phyloP scores from a whole-genome alignment of 108 stramenopile species.

The Fragilariopsis cylindrus region DNA sequence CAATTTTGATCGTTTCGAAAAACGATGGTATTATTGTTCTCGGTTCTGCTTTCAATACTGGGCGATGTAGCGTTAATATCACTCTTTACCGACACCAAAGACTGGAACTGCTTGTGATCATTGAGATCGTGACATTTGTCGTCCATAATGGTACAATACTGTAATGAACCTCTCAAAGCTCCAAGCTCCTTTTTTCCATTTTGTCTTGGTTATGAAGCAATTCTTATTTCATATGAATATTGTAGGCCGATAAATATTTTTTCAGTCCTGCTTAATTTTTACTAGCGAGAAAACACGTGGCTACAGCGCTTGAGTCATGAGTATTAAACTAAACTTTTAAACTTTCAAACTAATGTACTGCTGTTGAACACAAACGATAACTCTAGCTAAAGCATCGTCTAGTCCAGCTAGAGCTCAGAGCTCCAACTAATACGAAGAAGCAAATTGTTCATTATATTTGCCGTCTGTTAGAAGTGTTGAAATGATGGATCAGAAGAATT shows the following conservation, averaged over 20 bases:
- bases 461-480: background rate
- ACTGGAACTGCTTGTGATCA: background rate
- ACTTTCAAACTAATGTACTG: no score
- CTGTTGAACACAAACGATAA: no score
- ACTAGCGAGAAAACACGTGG: no score
- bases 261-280: no score
- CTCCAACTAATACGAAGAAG: background rate
- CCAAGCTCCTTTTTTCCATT: background rate
- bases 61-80: background rate
- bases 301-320: no score
- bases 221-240: no score
- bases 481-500: background rate
- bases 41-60: background rate
- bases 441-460: background rate
- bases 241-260: no score
- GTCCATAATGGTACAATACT: background rate
- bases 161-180: background rate
- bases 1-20: conserved; percentile 8
- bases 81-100: background rate
- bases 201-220: background rate
- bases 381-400: no score
- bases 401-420: no score
- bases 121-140: background rate
- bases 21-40: background rate
- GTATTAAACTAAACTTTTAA: no score